A percentile compares a stretch with the other conserved stretches of the same genome.
Evolutionary conservation across 805 yeast species (phyloP).

Genomic region (Ogataea glucozyma): DNA sequence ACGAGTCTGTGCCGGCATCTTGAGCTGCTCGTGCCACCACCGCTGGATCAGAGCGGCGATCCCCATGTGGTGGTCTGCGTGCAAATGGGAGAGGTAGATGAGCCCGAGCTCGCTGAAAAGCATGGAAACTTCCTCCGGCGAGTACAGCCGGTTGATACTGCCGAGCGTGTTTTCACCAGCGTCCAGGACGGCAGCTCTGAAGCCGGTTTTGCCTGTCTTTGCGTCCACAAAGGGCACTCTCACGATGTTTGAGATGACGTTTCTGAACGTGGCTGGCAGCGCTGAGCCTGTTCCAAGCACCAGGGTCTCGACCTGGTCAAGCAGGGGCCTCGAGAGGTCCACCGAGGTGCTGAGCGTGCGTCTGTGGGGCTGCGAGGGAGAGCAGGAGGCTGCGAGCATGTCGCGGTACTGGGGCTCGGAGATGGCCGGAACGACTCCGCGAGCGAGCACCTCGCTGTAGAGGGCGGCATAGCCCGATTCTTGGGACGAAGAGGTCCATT

Average conservation of each 20-base stretch:
- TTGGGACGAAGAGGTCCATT: too few species aligned
- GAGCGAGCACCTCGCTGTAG: too few species aligned
- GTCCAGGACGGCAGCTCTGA: slow-evolving; percentile 64
- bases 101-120: slow-evolving; percentile 62
- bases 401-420: slow-evolving; percentile 16
- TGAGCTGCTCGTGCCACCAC: slow-evolving; percentile 54
- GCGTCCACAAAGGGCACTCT: slow-evolving; percentile 55
- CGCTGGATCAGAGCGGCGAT: slow-evolving; percentile 63
- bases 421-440: slow-evolving; percentile 9
- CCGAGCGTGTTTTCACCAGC: slow-evolving; percentile 96
- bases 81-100: slow-evolving; percentile 82
- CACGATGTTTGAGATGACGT: slow-evolving; percentile 78
- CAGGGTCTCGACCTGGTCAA: slow-evolving; percentile 61
- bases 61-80: slow-evolving; percentile 97
- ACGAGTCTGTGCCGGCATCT: slow-evolving; percentile 35
- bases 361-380: too few species aligned
- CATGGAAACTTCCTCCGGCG: slow-evolving; percentile 40
- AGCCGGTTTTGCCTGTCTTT: slow-evolving; percentile 16
- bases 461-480: too few species aligned
- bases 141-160: slow-evolving; percentile 61
- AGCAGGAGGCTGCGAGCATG: neutral
- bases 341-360: slow-evolving; percentile 9
- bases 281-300: slow-evolving; percentile 95
- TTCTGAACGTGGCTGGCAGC: slow-evolving; percentile 78
- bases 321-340: slow-evolving; percentile 30